Evolutionary conservation across 805 yeast genomes (phyloP).

Genomic region (Yamadazyma akitaensis): DNA sequence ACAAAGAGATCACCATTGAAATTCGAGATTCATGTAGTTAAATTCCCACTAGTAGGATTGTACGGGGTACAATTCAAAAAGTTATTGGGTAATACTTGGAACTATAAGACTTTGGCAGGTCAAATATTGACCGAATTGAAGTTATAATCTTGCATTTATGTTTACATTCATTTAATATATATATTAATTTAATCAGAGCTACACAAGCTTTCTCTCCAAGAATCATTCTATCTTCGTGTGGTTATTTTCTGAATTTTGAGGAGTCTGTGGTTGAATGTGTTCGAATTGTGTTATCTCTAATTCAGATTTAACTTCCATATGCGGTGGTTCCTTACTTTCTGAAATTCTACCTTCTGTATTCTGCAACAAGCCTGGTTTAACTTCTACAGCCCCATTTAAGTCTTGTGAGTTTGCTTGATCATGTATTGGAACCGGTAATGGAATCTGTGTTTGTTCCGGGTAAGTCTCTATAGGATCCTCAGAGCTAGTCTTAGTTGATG

Average conservation of each 20-base stretch:
- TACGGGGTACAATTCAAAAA: conserved; percentile 96
- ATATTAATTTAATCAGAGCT: neutral
- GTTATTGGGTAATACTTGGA: conserved; percentile 91
- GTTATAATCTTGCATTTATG: conserved; percentile 12
- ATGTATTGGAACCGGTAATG: no score
- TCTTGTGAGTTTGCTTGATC: no score
- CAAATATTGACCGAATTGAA: conserved; percentile 73
- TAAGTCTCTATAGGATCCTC: neutral
- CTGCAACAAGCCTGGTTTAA: no score
- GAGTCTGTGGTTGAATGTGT: neutral
- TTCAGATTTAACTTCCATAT: no score
- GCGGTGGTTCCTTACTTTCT: no score
- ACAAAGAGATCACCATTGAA: conserved; percentile 55
- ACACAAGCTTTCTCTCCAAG: neutral
- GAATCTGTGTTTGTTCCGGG: neutral
- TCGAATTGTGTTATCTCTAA: no score
- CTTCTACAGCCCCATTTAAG: no score
- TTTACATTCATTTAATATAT: conserved; percentile 2
- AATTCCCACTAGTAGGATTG: conserved; percentile 84
- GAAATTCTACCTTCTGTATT: no score
- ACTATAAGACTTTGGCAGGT: conserved; percentile 86
- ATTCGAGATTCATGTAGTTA: conserved; percentile 88
- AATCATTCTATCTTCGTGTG: neutral
- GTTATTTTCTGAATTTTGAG: neutral
- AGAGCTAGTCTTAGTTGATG: neutral